A percentile compares a stretch with the other conserved stretches of the same genome.
These are phyloP conservation scores for Perkinsus marinus DNA, from an alignment of 169 alveolate genomes.

Conservation along the genomic window DNA sequence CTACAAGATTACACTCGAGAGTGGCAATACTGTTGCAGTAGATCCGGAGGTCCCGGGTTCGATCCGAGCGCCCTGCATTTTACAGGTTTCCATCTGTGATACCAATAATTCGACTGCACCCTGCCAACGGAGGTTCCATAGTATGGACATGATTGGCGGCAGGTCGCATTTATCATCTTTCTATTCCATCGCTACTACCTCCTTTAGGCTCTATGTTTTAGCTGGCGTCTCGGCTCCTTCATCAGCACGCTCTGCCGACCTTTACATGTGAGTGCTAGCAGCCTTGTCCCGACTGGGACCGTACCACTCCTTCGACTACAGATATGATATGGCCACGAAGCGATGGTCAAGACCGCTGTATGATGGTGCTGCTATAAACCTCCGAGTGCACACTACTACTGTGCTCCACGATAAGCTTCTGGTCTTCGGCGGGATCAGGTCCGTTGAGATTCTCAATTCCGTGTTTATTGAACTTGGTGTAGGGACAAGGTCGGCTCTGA, in stretches of 20 bases:
- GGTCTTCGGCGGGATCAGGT: constrained; percentile 34
- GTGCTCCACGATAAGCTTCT: constrained; percentile 34
- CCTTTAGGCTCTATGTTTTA: neutral
- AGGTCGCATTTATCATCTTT: neutral
- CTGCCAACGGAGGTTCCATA: neutral
- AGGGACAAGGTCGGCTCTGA: neutral
- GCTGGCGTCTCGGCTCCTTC: neutral
- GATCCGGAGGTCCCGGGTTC: neutral
- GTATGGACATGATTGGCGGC: neutral
- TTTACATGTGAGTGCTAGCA: neutral
- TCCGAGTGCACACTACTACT: constrained; percentile 18
- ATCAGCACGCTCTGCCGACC: neutral
- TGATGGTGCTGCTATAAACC: constrained; percentile 19
- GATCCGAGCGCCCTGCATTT: neutral
- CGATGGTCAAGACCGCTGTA: constrained; percentile 28
- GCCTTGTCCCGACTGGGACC: neutral
- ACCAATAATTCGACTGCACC: neutral
- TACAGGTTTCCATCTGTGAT: neutral
- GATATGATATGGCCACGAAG: constrained; percentile 12
- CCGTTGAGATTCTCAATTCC: neutral
- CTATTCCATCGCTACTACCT: neutral
- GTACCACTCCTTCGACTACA: neutral
- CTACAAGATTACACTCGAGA: neutral
- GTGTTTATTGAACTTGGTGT: neutral
- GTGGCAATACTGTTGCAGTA: neutral